These are phyloP conservation scores for Yamadazyma siamensis DNA, from an alignment of 1,139 yeast species.

Conservation along the genomic window DNA sequence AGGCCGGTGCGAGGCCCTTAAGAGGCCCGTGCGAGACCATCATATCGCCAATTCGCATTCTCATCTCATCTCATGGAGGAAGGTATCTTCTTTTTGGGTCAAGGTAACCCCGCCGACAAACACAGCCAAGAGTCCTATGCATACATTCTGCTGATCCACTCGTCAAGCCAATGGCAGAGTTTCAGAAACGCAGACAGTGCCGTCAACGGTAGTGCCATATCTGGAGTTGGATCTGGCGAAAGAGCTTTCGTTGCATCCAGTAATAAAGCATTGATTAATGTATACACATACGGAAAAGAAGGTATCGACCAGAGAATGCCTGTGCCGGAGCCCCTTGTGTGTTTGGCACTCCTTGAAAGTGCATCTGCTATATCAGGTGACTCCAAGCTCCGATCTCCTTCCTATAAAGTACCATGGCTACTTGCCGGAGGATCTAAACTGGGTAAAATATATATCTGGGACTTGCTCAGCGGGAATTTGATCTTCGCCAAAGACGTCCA, in stretches of 20 bases:
- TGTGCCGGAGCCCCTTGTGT: constrained; percentile 72
- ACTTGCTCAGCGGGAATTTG: constrained; percentile 71
- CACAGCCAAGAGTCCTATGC: constrained; percentile 49
- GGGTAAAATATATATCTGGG: constrained; percentile 87
- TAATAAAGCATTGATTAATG: constrained; percentile 70
- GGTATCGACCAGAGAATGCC: constrained; percentile 81
- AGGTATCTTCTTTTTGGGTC: constrained; percentile 51
- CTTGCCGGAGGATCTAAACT: constrained; percentile 67
- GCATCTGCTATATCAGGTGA: constrained; percentile 4
- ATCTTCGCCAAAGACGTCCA: constrained; percentile 77
- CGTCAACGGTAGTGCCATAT: constrained; percentile 41
- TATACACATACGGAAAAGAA: constrained; percentile 76
- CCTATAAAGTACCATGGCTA: constrained; percentile 60
- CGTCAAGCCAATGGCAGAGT: constrained; percentile 46
- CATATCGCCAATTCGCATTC: not conserved
- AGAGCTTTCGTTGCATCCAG: constrained; percentile 60
- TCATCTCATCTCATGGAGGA: constrained; percentile 49
- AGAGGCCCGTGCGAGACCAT: too few relatives aligned
- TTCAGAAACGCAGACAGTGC: constrained; percentile 56
- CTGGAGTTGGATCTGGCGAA: constrained; percentile 43
- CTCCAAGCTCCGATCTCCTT: too few relatives aligned
- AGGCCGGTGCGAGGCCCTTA: too few relatives aligned
- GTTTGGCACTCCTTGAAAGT: constrained; percentile 45
- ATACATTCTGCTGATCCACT: constrained; percentile 46
- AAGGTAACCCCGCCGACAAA: constrained; percentile 48